Base-by-base conservation (phyloP, 2,329 filamentous ascomycete genomes). In the Aureobasidium sp. region DNA sequence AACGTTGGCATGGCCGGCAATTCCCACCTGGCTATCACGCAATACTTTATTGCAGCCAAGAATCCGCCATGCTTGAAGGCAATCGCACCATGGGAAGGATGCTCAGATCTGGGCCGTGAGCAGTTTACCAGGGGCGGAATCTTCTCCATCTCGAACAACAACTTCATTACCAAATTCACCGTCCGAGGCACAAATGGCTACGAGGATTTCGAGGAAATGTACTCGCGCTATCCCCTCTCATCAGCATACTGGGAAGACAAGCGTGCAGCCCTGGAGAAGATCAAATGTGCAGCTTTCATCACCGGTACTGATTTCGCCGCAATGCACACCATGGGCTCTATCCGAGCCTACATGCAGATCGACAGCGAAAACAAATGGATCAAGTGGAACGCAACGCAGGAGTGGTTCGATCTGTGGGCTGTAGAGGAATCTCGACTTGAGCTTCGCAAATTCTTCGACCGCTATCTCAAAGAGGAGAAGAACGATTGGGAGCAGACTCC, bases 401-500 rank as follows among this genome's bases (percentile, higher is more conserved):
- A 80, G 62, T 80, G 77, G 78, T 75, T 74, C 61, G 78, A 80
- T 55, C 65, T 79, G 2, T 80, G 74, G 62, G 70, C 68, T 55
- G 67, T 70, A 14, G 65, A 67, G 0, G 67, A 75, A 27, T 68
- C 71, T 2, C 69, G 67, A 12, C 68, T 73, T 1, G 77, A 80
- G 57, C 70, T 81, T 0, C 63, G 69, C 7, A 61, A 64, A 0
- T 82, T 79, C 68, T 81, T 81, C 60, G 79, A 81, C 58, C 68
- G 66, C 2, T 82, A 77, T 62, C 69, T 81, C 17, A 78, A 76
- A 39, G 75, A 71, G 0, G 68, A 71, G 1, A 64, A 77, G 1
- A 82, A 82, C 59, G 76, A 68, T 25, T 82, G 77, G 77, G 76
- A 80, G 63, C 70, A 74, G 47, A 82, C 78, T 0, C 77, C 79